Conservation (phyloP, 495 filamentous ascomycete species). For the Xylaria scruposa region DNA sequence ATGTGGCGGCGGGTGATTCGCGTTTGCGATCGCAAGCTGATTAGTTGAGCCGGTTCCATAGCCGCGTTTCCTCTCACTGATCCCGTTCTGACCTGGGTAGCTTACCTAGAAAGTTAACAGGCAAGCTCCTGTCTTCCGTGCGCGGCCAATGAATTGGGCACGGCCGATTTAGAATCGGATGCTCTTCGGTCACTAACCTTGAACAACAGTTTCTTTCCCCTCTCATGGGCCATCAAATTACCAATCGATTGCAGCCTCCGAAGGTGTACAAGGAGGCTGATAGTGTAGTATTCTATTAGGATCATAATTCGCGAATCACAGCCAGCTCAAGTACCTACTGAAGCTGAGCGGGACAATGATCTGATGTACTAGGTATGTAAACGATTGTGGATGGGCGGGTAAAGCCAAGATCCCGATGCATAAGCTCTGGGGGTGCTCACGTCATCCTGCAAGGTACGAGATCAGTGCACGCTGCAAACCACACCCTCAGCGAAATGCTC, state of each 20-base stretch:
- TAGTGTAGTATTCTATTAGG: background rate
- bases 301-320: background rate
- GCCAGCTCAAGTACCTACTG: background rate
- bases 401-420: slow-evolving; percentile 19
- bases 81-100: background rate
- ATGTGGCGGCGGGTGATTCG: slow-evolving; percentile 25
- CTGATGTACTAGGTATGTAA: slow-evolving; percentile 19
- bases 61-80: background rate
- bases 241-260: background rate
- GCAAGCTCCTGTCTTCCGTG: background rate
- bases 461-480: slow-evolving; percentile 1
- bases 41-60: slow-evolving; percentile 22
- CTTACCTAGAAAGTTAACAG: background rate
- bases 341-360: slow-evolving; percentile 26
- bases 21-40: slow-evolving; percentile 25
- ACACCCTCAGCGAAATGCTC: background rate
- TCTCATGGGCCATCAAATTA: background rate
- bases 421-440: slow-evolving; percentile 16
- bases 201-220: background rate
- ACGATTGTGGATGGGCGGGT: slow-evolving; percentile 10
- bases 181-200: background rate
- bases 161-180: background rate
- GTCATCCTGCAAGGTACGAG: slow-evolving; percentile 27
- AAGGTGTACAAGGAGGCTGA: background rate
- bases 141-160: background rate